Evolutionary conservation across 1,139 yeast genomes (phyloP), one percentile per base, ranked within the genome.

Genomic region (Saccharomyces hybrid): DNA sequence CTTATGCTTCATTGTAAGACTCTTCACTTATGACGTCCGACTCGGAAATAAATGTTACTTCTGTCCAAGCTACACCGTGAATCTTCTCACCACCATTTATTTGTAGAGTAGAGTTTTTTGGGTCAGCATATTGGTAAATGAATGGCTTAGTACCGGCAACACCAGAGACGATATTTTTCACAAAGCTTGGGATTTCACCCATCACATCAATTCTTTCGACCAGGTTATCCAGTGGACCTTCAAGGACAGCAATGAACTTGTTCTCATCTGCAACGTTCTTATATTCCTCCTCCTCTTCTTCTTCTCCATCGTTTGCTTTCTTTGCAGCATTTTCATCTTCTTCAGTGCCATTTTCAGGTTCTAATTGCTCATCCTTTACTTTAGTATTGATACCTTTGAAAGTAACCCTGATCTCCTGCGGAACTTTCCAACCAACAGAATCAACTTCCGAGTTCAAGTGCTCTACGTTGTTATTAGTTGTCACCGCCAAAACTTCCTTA

Each of bases 111-210:
- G 73, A 65, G 16, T 79, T 77, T 32, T 63, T 63, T 23, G 56
- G 50, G 70, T 87, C 84, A 68, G 86, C 81, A 74, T 81, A 93
- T 75, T 93, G 99, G 73, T 91, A 93, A 66, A 93, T 91, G 75
- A 82, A 93, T 41, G 99, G 99, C 70, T 85, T 88, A 48, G 98
- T 86, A 54, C 98, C 99, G 13, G 96, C 93, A 56, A 91, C 95
- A 57, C 96, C 97, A 60, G 91, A 83, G 47, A 89, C 98, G 58
- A 93, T 88, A 65, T 85, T 87, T 73, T 93, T 93, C 61, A 93
- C 96, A 73, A 93, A 90, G 62, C 82, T 85, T 48, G 99, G 99
- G 58, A 93, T 86, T 75, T 93, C 99, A 48, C 93, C 90, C 97
- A 93, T 90, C 58, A 93, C 98, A 73, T 93, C 99, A 55, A 93